Evolutionary conservation across 306 rosid genomes (phyloP).

Genomic region (Vigna hirtella): DNA sequence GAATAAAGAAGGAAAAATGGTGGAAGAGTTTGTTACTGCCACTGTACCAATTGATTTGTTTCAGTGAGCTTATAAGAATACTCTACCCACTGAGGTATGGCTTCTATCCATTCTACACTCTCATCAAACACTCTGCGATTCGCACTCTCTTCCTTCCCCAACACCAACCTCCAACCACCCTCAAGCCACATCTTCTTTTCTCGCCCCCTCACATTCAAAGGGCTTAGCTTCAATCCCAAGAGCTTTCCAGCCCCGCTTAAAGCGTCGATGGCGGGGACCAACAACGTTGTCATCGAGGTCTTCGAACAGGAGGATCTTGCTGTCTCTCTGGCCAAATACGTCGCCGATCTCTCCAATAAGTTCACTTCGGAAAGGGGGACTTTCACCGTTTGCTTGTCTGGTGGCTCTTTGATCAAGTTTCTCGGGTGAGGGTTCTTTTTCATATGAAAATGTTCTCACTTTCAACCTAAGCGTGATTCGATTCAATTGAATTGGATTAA

Average conservation of each 20-base stretch:
- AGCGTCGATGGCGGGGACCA: conserved; percentile 53
- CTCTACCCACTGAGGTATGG: conserved; percentile 19
- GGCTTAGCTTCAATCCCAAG: neutral
- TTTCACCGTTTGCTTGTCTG: conserved; percentile 84
- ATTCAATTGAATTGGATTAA: neutral
- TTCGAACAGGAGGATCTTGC: conserved; percentile 75
- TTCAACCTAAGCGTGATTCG: neutral
- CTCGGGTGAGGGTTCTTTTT: conserved; percentile 55
- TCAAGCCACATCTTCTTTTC: conserved; percentile 3
- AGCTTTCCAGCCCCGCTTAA: neutral
- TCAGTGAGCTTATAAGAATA: conserved; percentile 15
- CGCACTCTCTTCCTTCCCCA: conserved; percentile 9
- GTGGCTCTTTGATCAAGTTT: conserved; percentile 80
- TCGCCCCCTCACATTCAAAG: conserved; percentile 26
- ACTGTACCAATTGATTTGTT: neutral
- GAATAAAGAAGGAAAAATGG: too few relatives aligned
- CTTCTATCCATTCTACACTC: conserved; percentile 24
- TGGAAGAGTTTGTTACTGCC: neutral
- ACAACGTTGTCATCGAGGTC: conserved; percentile 53
- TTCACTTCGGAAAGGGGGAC: conserved; percentile 67
- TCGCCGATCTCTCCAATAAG: conserved; percentile 80
- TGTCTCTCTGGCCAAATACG: conserved; percentile 73
- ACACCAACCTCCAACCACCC: neutral
- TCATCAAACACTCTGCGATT: neutral
- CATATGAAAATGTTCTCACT: neutral